Evolutionary conservation across 345 rosid species (phyloP).

Genomic region (Gossypium herbaceum): DNA sequence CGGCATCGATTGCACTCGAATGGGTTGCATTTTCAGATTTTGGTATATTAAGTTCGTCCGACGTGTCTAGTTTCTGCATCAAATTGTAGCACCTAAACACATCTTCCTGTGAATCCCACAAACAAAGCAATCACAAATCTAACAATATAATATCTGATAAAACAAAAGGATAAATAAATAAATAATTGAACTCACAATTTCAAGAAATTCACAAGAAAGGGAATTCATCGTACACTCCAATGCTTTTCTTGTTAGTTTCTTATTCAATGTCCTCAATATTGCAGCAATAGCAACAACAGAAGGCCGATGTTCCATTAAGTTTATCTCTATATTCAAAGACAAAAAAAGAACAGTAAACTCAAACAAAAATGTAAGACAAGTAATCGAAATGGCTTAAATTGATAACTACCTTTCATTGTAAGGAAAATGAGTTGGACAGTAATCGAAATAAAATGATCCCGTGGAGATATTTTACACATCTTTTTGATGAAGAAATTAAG

Average conservation of each 20-base stretch:
- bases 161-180: not conserved
- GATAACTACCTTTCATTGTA: constrained; percentile 34
- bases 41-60: not conserved
- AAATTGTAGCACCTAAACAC: constrained; percentile 42
- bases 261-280: constrained; percentile 35
- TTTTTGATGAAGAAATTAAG: constrained; percentile 35
- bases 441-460: constrained; percentile 13
- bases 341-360: not conserved
- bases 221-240: constrained; percentile 36
- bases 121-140: not conserved
- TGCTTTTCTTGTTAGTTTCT: constrained; percentile 31
- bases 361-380: not conserved
- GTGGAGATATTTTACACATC: constrained; percentile 24
- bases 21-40: not conserved
- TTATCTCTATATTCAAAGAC: constrained; percentile 32
- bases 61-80: constrained; percentile 34
- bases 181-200: constrained; percentile 40
- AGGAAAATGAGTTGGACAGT: constrained; percentile 27
- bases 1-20: not conserved
- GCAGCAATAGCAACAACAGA: constrained; percentile 57
- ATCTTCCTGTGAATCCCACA: constrained; percentile 41
- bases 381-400: not conserved
- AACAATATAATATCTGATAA: not conserved
- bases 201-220: constrained; percentile 33
- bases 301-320: constrained; percentile 41